These are phyloP conservation scores for Nepenthes alata DNA, from an alignment of 179 eudicot species.

Conservation along the genomic window DNA sequence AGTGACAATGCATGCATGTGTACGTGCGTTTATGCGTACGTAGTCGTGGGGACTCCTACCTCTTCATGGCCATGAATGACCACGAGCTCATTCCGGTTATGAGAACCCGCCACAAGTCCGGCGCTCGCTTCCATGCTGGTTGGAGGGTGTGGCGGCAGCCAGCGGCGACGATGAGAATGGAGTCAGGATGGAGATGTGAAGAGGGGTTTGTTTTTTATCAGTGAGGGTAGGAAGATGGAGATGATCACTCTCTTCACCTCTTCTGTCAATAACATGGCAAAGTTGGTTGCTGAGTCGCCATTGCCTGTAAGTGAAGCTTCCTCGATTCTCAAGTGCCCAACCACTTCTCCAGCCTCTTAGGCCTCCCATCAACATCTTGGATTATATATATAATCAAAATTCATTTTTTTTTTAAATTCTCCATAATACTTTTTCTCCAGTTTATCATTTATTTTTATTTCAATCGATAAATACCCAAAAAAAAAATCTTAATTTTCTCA, in stretches of 20 bases:
- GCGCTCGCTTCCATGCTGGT: conserved; percentile 83
- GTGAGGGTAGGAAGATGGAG: conserved; percentile 19
- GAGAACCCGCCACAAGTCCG: conserved; percentile 94
- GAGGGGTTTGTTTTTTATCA: conserved; percentile 24
- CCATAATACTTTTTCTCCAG: too few relatives aligned
- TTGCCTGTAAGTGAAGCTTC: conserved; percentile 92
- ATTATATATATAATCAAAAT: neutral
- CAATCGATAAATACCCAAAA: too few relatives aligned
- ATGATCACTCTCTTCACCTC: conserved; percentile 26
- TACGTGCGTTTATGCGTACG: neutral
- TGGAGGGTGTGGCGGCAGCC: neutral
- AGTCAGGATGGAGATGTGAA: conserved; percentile 5
- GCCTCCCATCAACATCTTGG: conserved; percentile 14
- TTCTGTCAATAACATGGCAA: conserved; percentile 9
- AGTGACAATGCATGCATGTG: neutral
- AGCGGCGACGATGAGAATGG: conserved; percentile 2
- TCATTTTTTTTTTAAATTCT: too few relatives aligned
- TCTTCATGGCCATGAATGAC: conserved; percentile 97
- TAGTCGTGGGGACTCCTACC: conserved; percentile 20
- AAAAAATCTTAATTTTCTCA: too few relatives aligned
- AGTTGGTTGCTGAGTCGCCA: conserved; percentile 78
- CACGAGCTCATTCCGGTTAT: conserved; percentile 87
- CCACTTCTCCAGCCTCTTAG: conserved; percentile 14
- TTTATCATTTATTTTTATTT: too few relatives aligned
- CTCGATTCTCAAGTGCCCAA: conserved; percentile 22